A percentile compares a stretch with the other conserved stretches of the same genome.
Conservation (phyloP, 371 early-diverging fungal genomes). For the Dipsacomyces acuminosporus region DNA sequence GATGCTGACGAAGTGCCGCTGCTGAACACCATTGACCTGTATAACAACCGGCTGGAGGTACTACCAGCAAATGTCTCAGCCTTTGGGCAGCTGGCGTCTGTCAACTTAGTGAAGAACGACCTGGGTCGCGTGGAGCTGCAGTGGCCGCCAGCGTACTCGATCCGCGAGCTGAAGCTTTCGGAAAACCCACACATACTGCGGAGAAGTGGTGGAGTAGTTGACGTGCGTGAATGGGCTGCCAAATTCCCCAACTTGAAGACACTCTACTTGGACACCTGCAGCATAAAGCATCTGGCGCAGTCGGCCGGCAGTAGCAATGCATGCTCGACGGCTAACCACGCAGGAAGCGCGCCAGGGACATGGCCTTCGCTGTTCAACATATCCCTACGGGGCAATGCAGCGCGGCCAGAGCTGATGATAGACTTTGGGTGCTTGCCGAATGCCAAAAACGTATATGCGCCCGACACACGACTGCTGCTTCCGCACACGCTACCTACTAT, state of each 20-base stretch:
- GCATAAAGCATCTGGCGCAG: constrained; percentile 23
- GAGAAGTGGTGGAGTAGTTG: constrained; percentile 23
- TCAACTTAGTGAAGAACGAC: constrained; percentile 42
- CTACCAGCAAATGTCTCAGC: constrained; percentile 30
- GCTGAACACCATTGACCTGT: constrained; percentile 38
- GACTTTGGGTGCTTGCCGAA: constrained; percentile 28
- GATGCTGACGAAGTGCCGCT: constrained; percentile 26
- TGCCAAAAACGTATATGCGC: constrained; percentile 42
- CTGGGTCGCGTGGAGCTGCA: constrained; percentile 29
- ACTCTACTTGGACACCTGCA: constrained; percentile 41
- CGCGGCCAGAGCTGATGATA: constrained; percentile 22
- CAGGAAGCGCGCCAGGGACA: too few species aligned
- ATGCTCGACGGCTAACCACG: background rate
- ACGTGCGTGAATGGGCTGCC: constrained; percentile 22
- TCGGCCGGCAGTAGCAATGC: background rate
- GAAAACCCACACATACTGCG: constrained; percentile 45
- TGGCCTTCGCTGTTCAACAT: constrained; percentile 39
- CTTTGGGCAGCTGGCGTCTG: constrained; percentile 21
- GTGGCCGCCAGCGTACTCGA: constrained; percentile 22
- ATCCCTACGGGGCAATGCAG: constrained; percentile 36
- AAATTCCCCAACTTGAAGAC: constrained; percentile 43
- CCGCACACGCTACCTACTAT: constrained; percentile 31
- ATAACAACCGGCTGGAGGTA: constrained; percentile 42
- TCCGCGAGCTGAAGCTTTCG: constrained; percentile 41
- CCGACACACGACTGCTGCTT: constrained; percentile 32